A percentile compares a stretch with the other conserved stretches of the same genome.
These are phyloP conservation scores for Apostasia ramifera DNA, from an alignment of 106 monocot species.

Conservation along the genomic window DNA sequence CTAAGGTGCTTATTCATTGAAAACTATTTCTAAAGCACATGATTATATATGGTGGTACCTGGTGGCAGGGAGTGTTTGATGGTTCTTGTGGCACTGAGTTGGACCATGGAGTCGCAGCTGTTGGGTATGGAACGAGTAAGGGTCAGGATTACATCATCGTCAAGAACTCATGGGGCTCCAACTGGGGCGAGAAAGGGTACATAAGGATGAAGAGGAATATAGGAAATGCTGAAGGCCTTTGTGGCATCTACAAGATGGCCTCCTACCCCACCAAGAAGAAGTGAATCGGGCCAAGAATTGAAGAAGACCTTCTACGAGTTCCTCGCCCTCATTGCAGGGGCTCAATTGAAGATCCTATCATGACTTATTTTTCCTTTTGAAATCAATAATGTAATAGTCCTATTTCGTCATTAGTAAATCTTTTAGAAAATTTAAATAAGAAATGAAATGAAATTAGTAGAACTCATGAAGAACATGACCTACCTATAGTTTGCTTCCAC, in stretches of 20 bases:
- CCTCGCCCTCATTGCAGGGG: too few species aligned
- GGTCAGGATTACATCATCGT: constrained; percentile 51
- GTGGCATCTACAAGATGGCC: constrained; percentile 53
- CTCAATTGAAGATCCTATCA: neutral
- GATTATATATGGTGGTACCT: neutral
- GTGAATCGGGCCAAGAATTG: neutral
- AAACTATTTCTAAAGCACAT: neutral
- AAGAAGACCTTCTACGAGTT: too few species aligned
- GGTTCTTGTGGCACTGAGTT: constrained; percentile 38
- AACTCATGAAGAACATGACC: too few species aligned
- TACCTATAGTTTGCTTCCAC: too few species aligned
- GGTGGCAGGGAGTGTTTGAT: constrained; percentile 39
- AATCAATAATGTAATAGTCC: too few species aligned
- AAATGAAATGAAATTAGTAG: too few species aligned
- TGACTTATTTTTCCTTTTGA: neutral
- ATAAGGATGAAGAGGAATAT: constrained; percentile 54
- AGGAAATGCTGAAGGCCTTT: constrained; percentile 31
- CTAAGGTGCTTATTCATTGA: too few species aligned
- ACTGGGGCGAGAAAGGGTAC: constrained; percentile 55
- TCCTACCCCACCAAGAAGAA: constrained; percentile 44
- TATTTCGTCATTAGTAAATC: too few species aligned
- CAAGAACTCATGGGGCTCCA: constrained; percentile 53
- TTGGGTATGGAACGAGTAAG: constrained; percentile 43
- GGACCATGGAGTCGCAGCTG: constrained; percentile 49
- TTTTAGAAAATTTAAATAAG: too few species aligned